Conservation (phyloP, 768 basidiomycete genomes). For the Nidularia sp. region DNA sequence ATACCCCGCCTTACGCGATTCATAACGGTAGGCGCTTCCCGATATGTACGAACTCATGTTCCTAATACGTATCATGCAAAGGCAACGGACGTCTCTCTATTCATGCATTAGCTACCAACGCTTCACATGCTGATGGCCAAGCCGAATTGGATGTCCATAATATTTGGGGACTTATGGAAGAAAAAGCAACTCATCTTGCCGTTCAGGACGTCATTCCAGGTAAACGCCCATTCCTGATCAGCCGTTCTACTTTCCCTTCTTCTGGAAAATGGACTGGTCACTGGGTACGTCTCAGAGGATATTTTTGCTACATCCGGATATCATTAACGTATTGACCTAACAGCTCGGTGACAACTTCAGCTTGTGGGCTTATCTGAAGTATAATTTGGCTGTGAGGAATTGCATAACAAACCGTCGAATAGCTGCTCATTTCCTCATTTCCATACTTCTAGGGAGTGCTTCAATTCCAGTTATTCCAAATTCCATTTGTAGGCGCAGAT, state of each 20-base stretch:
- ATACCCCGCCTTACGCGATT: constrained; percentile 62
- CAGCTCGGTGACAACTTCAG: constrained; percentile 77
- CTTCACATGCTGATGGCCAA: constrained; percentile 60
- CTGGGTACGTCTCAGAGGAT: constrained; percentile 38
- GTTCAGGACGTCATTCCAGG: constrained; percentile 49
- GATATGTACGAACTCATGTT: too few species aligned
- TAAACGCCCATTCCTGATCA: constrained; percentile 68
- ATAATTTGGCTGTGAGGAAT: constrained; percentile 44
- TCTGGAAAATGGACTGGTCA: constrained; percentile 70
- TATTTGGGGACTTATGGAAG: constrained; percentile 70
- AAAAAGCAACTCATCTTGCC: constrained; percentile 59
- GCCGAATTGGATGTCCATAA: constrained; percentile 69
- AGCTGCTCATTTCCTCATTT: constrained; percentile 2
- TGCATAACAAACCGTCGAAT: constrained; percentile 3
- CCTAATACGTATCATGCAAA: constrained; percentile 9
- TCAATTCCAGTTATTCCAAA: constrained; percentile 82
- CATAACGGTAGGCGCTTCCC: constrained; percentile 52
- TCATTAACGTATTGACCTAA: constrained; percentile 1
- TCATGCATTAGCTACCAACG: constrained; percentile 65
- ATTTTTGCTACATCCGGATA: too few species aligned
- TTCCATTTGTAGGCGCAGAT: constrained; percentile 82
- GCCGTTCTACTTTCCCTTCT: constrained; percentile 66
- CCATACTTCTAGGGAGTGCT: constrained; percentile 54
- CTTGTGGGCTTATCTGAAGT: constrained; percentile 68
- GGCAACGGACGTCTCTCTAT: constrained; percentile 48